Evolutionary conservation across 2,329 filamentous ascomycete genomes (phyloP), one percentile per base, ranked within the genome.

Genomic region (Cladosporium sp.): DNA sequence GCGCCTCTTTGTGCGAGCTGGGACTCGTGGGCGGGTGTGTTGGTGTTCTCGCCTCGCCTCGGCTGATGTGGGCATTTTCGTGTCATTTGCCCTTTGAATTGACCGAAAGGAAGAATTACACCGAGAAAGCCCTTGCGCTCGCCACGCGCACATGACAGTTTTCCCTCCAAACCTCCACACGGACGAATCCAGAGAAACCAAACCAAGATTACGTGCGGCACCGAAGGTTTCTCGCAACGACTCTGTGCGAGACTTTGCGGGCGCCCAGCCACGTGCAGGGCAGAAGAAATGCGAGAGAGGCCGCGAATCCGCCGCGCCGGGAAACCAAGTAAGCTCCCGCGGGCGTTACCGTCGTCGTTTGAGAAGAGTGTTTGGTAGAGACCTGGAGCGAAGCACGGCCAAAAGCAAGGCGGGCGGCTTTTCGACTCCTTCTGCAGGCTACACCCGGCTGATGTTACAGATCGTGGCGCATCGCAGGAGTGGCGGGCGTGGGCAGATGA

Each of bases 301-400:
- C 58, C 58, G 58, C 58, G 58, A 49, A 60, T 48, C 16, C 58
- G 58, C 58, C 58, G 58, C 54, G 34, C 56, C 56, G 56, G 56
- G 21, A 30, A 28, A 46, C 10, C 2, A 46, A 18, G 26, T 28
- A 32, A 54, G 51, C 28, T 30, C 51, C 30, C 51, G 10, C 26
- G 26, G 51, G 28, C 51, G 51, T 21, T n/a, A 32, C 26, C 39
- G 39, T 46, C 39, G n/a, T 46, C 39, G 39, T 30, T 30, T 30
- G 51, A 13, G 51, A 32, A 21, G 36, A 36, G 28, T 60, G 39
- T 32, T 60, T 48, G 39, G 34, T 46, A 48, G 57, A 46, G 57
- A n/a, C n/a, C n/a, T n/a, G n/a, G 23, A 46, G 57, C 23, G 6
- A 23, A 49, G 56, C n/a, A 26, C 34, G 34, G 54, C 3, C 56